These are phyloP conservation scores for Murraya koenigii DNA, from an alignment of 345 rosid genomes.

Conservation along the genomic window DNA sequence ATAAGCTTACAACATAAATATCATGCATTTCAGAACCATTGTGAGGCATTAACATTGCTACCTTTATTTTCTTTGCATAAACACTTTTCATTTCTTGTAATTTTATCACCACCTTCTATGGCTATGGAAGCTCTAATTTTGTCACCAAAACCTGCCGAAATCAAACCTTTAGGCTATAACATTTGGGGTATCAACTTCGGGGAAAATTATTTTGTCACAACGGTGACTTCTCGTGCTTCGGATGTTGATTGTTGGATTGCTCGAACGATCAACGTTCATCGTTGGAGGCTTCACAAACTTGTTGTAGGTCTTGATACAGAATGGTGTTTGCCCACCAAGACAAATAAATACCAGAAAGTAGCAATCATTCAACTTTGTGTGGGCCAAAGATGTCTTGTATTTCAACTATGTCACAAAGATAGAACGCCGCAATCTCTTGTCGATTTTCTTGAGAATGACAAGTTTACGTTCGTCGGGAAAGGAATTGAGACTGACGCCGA, in stretches of 20 bases:
- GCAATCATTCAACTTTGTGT: slow-evolving; percentile 7
- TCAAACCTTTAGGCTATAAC: neutral
- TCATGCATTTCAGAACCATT: no score
- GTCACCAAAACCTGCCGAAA: neutral
- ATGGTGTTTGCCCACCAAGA: no score
- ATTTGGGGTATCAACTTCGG: neutral
- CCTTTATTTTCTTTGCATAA: no score
- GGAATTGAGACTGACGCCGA: neutral
- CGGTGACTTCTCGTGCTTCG: neutral
- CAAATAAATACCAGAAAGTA: neutral
- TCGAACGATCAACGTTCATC: neutral
- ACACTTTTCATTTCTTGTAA: no score
- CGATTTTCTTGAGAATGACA: neutral
- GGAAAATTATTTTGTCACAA: neutral
- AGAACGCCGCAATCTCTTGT: neutral
- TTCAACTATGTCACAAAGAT: neutral
- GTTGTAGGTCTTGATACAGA: no score
- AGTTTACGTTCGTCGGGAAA: slow-evolving; percentile 6
- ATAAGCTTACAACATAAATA: no score
- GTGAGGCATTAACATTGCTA: no score
- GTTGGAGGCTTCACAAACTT: neutral
- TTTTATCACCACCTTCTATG: no score
- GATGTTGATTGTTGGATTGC: neutral
- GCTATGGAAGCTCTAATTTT: no score
- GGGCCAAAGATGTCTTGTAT: neutral